These are phyloP conservation scores for Alternaria consortialis DNA, from an alignment of 2,329 filamentous ascomycete species.

Conservation along the genomic window DNA sequence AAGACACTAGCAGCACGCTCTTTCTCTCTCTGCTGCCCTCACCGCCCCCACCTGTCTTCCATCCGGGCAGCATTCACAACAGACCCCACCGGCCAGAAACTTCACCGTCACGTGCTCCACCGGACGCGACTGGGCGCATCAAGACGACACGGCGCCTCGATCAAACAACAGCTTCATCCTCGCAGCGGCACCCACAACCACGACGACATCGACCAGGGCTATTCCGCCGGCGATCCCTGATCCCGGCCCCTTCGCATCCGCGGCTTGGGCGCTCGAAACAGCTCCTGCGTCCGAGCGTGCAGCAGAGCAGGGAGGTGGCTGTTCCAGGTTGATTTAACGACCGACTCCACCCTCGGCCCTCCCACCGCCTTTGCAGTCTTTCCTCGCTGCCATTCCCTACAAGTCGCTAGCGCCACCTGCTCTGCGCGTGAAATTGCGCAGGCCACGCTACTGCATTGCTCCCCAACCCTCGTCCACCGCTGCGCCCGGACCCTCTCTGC, in stretches of 20 bases:
- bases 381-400: slow-evolving; percentile 19
- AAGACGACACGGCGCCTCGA: not conserved
- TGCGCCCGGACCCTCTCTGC: slow-evolving; percentile 43
- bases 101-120: slow-evolving; percentile 31
- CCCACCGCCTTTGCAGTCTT: slow-evolving; percentile 25
- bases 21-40: not conserved
- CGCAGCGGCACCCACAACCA: not conserved
- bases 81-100: not conserved
- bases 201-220: slow-evolving; percentile 6
- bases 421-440: slow-evolving; percentile 49
- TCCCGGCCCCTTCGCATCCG: slow-evolving; percentile 38
- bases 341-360: slow-evolving; percentile 41
- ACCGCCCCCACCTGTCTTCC: not conserved
- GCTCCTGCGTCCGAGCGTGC: slow-evolving; percentile 40
- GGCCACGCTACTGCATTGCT: slow-evolving; percentile 49
- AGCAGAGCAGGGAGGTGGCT: slow-evolving; percentile 43
- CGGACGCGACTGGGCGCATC: slow-evolving; percentile 15
- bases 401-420: slow-evolving; percentile 22
- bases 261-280: slow-evolving; percentile 40
- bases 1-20: not conserved
- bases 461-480: slow-evolving; percentile 39
- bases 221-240: slow-evolving; percentile 37
- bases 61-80: not conserved
- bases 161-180: not conserved
- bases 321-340: slow-evolving; percentile 53